Base-by-base conservation (phyloP, 345 rosid species). In the Kernera saxatilis region DNA sequence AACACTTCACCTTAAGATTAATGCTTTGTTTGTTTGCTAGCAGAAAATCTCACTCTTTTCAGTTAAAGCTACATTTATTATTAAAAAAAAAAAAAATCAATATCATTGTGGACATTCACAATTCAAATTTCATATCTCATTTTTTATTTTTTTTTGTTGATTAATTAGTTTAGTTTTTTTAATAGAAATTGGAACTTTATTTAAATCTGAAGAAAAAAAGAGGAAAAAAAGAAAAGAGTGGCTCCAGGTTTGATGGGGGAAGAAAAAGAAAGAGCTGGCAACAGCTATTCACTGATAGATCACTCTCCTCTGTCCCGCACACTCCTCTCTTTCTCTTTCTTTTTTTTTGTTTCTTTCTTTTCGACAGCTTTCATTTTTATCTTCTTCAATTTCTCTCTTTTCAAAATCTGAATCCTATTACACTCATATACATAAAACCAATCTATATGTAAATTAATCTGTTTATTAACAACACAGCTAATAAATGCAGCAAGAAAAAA, bases 171-270 rank as follows among this genome's bases (percentile, higher is more conserved):
- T 4, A 51, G 8, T 4, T 17, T 30, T 13, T 63, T 23, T 43
- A 19, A 17, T 3, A 23, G 9, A 53, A 37, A 55, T 12, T 9
- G 11, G 37, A 73, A 56, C 57, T 65, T 66, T 49, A 74, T 49
- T 48, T 13, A 67, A 58, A 67, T 67, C 7, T 26, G 69, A 59
- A 59, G 54, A 48, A 67, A 67, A 45, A 36, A 33, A 64, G 56
- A 48, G 23, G 7, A 19, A 17, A 44, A 8, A 44, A 43, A 43
- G 17, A 62, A 56, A 30, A 19, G 10, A 9, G 17, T 22, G 60
- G 44, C 81, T 73, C 72, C 57, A 56, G 43, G 56, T 67, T 75
- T 61, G 73, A 75, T 67, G 78, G 78, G 72, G 61, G 78, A 75
- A 49, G 68, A 30, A 67, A 54, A 5, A 45, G 69, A 54, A 5